Conservation (phyloP, 345 rosid genomes). For the Moringa oleifera region DNA sequence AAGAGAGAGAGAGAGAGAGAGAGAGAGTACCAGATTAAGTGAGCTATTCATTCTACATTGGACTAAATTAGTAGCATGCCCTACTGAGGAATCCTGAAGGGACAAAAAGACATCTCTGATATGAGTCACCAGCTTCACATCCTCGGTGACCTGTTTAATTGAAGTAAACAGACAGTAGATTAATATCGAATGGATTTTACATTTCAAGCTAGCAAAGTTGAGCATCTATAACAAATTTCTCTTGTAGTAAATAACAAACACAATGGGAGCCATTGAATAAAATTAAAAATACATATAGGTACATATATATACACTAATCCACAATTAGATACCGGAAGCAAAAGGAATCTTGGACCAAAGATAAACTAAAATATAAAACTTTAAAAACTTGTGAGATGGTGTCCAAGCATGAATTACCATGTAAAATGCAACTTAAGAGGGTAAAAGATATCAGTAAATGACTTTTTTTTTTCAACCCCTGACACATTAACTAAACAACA, state of each 20-base stretch:
- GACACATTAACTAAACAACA: too few relatives aligned
- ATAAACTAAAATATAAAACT: too few relatives aligned
- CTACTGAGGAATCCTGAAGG: slow-evolving; percentile 48
- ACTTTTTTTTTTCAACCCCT: too few relatives aligned
- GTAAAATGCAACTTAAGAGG: background rate
- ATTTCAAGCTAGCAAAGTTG: background rate
- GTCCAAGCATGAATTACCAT: background rate
- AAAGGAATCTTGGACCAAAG: background rate
- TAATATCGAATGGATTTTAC: too few relatives aligned
- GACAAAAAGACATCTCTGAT: slow-evolving; percentile 56
- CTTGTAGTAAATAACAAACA: background rate
- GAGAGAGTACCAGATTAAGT: slow-evolving; percentile 39
- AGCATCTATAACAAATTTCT: background rate
- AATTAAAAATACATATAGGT: too few relatives aligned
- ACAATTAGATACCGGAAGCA: background rate
- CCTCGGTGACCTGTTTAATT: slow-evolving; percentile 63
- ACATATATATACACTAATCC: background rate
- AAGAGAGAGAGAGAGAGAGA: slow-evolving; percentile 5
- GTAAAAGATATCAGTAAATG: background rate
- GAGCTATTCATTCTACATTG: slow-evolving; percentile 39
- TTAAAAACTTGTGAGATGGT: background rate
- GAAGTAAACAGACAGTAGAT: slow-evolving; percentile 12
- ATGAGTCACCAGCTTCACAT: slow-evolving; percentile 54
- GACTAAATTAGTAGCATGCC: slow-evolving; percentile 34
- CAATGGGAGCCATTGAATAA: too few relatives aligned